Percentiles rank a stretch among this genome's conserved stretches.
Evolutionary conservation across 2,329 filamentous ascomycete genomes (phyloP).

Genomic region (Talaromyces sp.): DNA sequence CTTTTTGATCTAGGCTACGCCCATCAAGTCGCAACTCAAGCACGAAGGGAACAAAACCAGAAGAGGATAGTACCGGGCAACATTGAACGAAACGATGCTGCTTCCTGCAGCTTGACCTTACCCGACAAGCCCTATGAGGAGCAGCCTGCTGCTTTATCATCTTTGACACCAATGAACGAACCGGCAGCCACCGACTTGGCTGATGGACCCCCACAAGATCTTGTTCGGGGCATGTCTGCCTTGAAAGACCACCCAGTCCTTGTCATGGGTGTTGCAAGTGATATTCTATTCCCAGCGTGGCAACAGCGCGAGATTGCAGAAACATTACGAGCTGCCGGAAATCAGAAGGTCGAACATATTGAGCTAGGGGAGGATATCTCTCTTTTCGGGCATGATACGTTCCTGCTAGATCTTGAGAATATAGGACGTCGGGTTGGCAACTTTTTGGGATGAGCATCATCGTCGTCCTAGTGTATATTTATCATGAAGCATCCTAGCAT

Average conservation of each 20-base stretch:
- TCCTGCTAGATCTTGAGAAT: constrained; percentile 84
- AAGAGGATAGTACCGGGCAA: constrained; percentile 48
- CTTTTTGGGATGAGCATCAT: constrained; percentile 59
- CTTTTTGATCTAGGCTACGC: constrained; percentile 81
- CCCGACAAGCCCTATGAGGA: constrained; percentile 84
- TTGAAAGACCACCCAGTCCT: constrained; percentile 74
- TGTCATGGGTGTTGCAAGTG: constrained; percentile 89
- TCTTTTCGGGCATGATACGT: constrained; percentile 94
- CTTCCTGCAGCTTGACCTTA: constrained; percentile 71
- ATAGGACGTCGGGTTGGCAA: constrained; percentile 77
- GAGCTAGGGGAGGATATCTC: constrained; percentile 93
- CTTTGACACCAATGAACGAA: constrained; percentile 29
- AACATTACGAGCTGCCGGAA: constrained; percentile 70
- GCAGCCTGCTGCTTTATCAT: constrained; percentile 55
- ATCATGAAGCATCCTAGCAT: constrained; percentile 6
- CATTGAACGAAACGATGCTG: constrained; percentile 37
- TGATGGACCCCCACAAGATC: constrained; percentile 64
- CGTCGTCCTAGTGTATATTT: constrained; percentile 1
- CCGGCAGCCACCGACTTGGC: constrained; percentile 18
- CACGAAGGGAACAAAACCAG: constrained; percentile 58
- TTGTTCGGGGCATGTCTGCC: constrained; percentile 67
- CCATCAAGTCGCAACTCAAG: constrained; percentile 59
- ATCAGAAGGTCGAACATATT: constrained; percentile 74
- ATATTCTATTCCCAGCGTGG: constrained; percentile 96
- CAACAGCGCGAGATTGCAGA: constrained; percentile 93